Evolutionary conservation across 2,329 filamentous ascomycete genomes (phyloP).

Genomic region (Trichoderma sp.): DNA sequence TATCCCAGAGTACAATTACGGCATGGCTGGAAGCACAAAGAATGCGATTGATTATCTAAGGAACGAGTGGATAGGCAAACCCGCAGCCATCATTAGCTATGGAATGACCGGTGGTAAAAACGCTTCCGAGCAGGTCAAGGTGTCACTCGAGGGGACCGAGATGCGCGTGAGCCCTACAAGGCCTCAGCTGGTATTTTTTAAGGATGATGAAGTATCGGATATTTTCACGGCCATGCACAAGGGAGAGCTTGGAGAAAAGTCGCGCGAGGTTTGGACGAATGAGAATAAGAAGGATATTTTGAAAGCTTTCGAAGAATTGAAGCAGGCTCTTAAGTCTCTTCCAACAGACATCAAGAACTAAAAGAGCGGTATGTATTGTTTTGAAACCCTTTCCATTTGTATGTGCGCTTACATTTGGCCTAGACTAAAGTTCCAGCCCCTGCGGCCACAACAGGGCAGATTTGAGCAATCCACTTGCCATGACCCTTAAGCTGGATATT

Average conservation of each 20-base stretch:
- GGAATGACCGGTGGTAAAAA: slow-evolving; percentile 3
- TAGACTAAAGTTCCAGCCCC: background rate
- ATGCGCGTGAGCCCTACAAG: slow-evolving; percentile 11
- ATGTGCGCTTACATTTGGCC: background rate
- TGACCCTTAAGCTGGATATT: background rate
- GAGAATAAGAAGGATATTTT: background rate
- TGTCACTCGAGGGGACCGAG: background rate
- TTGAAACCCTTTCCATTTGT: background rate
- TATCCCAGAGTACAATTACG: slow-evolving; percentile 15
- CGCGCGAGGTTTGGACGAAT: background rate
- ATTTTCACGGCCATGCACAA: slow-evolving; percentile 6
- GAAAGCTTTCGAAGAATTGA: background rate
- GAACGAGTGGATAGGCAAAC: slow-evolving; percentile 11
- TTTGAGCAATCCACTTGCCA: background rate
- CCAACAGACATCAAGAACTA: background rate
- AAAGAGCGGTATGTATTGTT: background rate
- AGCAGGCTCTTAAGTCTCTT: background rate
- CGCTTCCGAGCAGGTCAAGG: slow-evolving; percentile 16
- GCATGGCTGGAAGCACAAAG: slow-evolving; percentile 8
- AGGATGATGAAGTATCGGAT: background rate
- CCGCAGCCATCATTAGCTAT: slow-evolving; percentile 6
- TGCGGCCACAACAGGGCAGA: too few relatives aligned
- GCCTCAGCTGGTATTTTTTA: slow-evolving; percentile 3
- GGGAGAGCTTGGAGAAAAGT: background rate
- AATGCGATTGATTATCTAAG: slow-evolving; percentile 15